A percentile compares a stretch with the other conserved stretches of the same genome.
These are phyloP conservation scores for Malus orientalis DNA, from an alignment of 306 rosid species.

Conservation along the genomic window DNA sequence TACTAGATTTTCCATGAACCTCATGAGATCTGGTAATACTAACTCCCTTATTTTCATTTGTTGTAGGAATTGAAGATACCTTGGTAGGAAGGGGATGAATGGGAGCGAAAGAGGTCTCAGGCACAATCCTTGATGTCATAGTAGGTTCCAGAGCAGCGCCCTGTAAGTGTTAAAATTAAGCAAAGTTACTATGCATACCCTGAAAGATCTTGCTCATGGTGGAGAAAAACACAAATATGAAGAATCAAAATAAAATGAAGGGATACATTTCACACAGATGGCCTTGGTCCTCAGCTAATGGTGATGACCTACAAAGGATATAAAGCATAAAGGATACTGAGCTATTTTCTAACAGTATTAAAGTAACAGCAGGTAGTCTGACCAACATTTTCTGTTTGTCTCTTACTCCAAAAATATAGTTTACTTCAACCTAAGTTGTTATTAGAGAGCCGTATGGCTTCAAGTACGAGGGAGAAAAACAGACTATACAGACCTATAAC, in stretches of 20 bases:
- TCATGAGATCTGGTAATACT: slow-evolving; percentile 99
- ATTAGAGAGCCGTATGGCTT: background rate
- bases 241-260: background rate
- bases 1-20: slow-evolving; percentile 99
- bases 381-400: background rate
- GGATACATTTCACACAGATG: background rate
- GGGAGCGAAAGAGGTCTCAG: slow-evolving; percentile 48
- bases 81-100: slow-evolving; percentile 62
- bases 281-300: background rate
- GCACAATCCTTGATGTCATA: slow-evolving; percentile 45
- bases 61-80: slow-evolving; percentile 97
- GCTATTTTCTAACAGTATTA: background rate
- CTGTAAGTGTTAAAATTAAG: slow-evolving; percentile 33
- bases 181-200: slow-evolving; percentile 21
- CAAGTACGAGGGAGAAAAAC: background rate
- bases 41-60: slow-evolving; percentile 99
- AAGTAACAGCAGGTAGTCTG: background rate
- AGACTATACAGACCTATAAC: background rate
- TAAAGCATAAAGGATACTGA: background rate
- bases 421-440: background rate
- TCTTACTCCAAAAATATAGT: background rate
- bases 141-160: slow-evolving; percentile 47
- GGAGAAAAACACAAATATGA: background rate
- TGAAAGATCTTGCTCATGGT: background rate
- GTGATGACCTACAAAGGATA: background rate